Conservation (phyloP, 73 alveolate genomes). For the Uronychia binucleata region DNA sequence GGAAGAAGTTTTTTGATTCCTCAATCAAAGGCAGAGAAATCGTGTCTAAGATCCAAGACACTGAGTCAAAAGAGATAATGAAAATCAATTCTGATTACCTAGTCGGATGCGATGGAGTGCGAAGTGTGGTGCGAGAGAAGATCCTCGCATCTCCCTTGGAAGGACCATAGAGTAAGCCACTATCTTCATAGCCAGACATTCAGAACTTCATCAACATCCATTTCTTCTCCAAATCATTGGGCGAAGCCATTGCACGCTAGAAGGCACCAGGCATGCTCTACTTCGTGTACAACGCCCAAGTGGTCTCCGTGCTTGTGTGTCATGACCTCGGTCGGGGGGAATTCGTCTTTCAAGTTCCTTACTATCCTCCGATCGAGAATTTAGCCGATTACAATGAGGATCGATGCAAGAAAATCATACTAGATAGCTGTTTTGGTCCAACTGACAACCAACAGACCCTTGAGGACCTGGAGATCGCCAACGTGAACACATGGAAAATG, state of each 20-base stretch:
- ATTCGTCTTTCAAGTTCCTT: slow-evolving; percentile 67
- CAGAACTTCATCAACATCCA: slow-evolving; percentile 69
- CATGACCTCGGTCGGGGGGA: slow-evolving; percentile 64
- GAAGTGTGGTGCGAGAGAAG: slow-evolving; percentile 50
- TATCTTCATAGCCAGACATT: slow-evolving; percentile 32
- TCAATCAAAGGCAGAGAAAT: neutral
- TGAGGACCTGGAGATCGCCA: slow-evolving; percentile 27
- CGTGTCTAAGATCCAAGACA: slow-evolving; percentile 6
- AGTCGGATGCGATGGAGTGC: slow-evolving; percentile 80
- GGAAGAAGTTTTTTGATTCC: neutral
- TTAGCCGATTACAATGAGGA: slow-evolving; percentile 22
- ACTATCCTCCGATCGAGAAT: slow-evolving; percentile 63
- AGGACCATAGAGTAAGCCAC: slow-evolving; percentile 42
- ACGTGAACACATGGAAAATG: slow-evolving; percentile 65
- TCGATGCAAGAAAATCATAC: neutral
- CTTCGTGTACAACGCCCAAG: slow-evolving; percentile 63
- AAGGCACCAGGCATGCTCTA: slow-evolving; percentile 65
- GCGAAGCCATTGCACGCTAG: slow-evolving; percentile 13
- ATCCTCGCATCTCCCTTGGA: slow-evolving; percentile 28
- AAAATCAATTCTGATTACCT: slow-evolving; percentile 56
- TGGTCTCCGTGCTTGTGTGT: slow-evolving; percentile 65
- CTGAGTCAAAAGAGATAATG: neutral
- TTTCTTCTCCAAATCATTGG: slow-evolving; percentile 40
- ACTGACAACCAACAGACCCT: neutral
- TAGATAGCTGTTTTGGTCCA: neutral